phyloP scores from a whole-genome alignment of 163 green algal species.

The Scenedesmus sp. region DNA sequence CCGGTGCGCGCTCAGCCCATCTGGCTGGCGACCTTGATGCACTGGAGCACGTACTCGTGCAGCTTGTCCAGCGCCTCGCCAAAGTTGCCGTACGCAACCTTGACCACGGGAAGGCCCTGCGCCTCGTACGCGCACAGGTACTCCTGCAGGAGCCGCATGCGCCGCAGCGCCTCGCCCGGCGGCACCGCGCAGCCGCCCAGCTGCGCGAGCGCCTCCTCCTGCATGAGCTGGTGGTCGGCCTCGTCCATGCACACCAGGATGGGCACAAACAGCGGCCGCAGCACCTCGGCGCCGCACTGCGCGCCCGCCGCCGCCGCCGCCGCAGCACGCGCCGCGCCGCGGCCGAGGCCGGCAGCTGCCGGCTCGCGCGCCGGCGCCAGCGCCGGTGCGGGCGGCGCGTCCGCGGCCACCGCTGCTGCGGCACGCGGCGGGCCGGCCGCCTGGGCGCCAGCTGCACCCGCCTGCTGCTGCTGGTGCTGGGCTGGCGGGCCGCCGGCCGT shows the following conservation, averaged over 20 bases:
- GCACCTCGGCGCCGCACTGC: neutral
- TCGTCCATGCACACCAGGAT: conserved; percentile 73
- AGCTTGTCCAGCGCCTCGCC: conserved; percentile 67
- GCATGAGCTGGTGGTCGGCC: conserved; percentile 60
- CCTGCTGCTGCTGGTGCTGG: conserved; percentile 1
- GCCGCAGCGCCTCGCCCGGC: conserved; percentile 16
- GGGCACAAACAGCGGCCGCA: conserved; percentile 73
- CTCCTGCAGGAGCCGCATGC: conserved; percentile 63
- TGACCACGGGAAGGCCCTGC: conserved; percentile 69
- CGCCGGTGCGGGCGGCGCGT: no score
- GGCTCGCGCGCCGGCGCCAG: no score
- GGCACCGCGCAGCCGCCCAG: neutral
- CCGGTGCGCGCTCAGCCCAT: no score
- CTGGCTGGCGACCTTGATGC: conserved; percentile 70
- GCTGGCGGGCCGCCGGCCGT: neutral
- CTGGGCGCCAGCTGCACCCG: neutral
- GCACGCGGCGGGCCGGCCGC: neutral
- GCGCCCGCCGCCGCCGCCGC: neutral
- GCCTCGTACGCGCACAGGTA: conserved; percentile 67
- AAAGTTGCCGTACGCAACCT: conserved; percentile 60
- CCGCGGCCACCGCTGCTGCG: no score
- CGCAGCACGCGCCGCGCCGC: neutral
- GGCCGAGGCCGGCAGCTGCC: conserved; percentile 11
- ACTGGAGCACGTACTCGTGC: conserved; percentile 82
- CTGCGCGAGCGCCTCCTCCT: conserved; percentile 54